Evolutionary conservation across 1,284 basidiomycete species (phyloP), one percentile per base, ranked within the genome.

Genomic region (Cystobasidium slooffiae): DNA sequence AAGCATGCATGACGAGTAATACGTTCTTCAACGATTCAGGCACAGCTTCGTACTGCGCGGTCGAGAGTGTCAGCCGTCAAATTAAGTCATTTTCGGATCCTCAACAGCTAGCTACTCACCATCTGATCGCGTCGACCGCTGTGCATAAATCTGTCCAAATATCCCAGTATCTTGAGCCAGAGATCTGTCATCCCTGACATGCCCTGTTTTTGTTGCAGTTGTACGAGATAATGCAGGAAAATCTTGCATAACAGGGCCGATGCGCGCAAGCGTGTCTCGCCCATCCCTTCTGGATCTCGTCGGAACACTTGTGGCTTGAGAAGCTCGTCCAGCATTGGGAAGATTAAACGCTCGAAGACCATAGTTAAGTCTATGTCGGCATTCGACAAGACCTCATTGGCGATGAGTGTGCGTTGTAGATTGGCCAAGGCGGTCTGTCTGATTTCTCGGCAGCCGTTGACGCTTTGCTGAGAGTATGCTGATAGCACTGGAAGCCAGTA

Each of bases 11-110:
- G 56, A 99, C 97, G 65, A 99, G 87, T 31, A 99, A 84, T 44
- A 97, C 92, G 81, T 99, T 99, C 84, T 99, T 99, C 78, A 99
- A 86, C 6, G 94, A 95, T 83, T 99, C 97, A 0, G 92, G 93
- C 39, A 97, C 87, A 0, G 95, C 94, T 82, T 99, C 96, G 80
- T 91, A 90, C 93, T 95, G 76, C 1, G 73, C 12, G 51, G 3
- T 14, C 7, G 24, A 10, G 14, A 37, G 4, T n/a, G 64, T 75
- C 24, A 22, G 20, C 56, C n/a, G 9, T 16, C 31, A 55, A 6
- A 51, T 63, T 46, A 58, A 10, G 49, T 55, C 75, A 20, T 69
- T 76, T 1, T n/a, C 14, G 56, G 6, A 3, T 41, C 22, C 18
- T 31, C 37, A 43, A 10, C 5, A 16, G 14, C 39, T 16, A 41